Evolutionary conservation across 2,329 filamentous ascomycete species (phyloP), one percentile per base, ranked within the genome.

Genomic region (Aspergillus sp.): DNA sequence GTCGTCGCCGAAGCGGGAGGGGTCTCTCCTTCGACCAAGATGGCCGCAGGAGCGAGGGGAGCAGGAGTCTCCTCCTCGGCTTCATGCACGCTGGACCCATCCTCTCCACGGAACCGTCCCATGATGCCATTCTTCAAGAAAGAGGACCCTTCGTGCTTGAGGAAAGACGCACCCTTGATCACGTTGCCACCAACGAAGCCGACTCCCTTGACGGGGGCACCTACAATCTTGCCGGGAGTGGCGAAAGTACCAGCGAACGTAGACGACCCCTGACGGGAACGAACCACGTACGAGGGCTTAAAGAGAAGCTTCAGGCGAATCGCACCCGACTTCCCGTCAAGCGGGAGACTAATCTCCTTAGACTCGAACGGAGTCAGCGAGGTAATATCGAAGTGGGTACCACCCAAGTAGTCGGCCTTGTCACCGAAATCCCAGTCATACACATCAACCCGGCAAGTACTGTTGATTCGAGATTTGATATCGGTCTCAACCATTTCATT

Each of bases 341-440:
- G 83, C 1, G 84, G 80, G 30, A 96, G 85, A 10, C 82, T 86
- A 32, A 92, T 82, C 73, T 96, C 92, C 68, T 90, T 86, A 10
- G 87, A 85, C 72, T 85, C 85, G 82, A 98, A 97, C 0, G 95
- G 95, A 68, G 96, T 92, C 7, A 99, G 82, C 32, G 87, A 77
- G 53, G 89, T 86, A 15, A 99, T 84, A 68, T 91, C 88, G 71
- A 99, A 91, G 4, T 81, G 79, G 0, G 91, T 83, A 61, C 83
- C 84, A 48, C 95, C 95, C n/a, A 99, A 80, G 73, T 90, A 90
- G 76, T 99, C 95, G 1, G 93, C 92, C 77, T 93, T 94, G 75
- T 96, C 92, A 51, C 91, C 94, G 81, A 98, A 96, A 75, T 99
- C 95, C 86, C 94, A 99, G 73, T 99, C 95, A 74, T 89, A 96